These are phyloP conservation scores for Sarocladiaceae sp. DNA, from an alignment of 2,329 filamentous ascomycete species.

Conservation along the genomic window DNA sequence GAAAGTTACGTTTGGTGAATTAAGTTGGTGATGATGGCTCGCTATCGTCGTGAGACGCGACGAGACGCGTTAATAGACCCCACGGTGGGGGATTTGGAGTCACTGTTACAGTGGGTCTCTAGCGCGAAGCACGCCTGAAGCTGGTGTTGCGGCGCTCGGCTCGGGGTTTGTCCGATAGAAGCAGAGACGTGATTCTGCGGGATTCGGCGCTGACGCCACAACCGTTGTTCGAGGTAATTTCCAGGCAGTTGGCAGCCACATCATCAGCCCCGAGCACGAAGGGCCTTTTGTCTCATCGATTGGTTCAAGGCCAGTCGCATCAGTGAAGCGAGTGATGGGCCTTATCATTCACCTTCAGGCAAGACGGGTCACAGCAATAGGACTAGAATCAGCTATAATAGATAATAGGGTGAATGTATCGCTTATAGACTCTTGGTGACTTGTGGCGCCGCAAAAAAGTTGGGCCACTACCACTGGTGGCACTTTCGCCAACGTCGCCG, in stretches of 20 bases:
- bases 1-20: no score
- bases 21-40: no score
- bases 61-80: slow-evolving; percentile 10
- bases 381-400: no score
- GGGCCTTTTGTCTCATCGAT: no score
- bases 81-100: slow-evolving; percentile 2
- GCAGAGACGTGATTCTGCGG: background rate
- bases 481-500: background rate
- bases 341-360: no score
- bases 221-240: background rate
- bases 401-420: no score
- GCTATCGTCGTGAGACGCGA: slow-evolving; percentile 4
- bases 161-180: slow-evolving; percentile 2
- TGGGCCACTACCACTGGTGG: background rate
- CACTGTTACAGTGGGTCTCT: background rate
- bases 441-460: background rate
- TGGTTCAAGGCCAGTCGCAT: no score
- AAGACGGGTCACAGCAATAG: no score
- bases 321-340: no score
- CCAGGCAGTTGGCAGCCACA: background rate
- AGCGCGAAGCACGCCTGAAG: background rate
- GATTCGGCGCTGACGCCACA: background rate
- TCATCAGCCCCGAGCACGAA: no score
- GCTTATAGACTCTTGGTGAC: no score
- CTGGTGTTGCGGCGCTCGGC: background rate